phyloP scores from a whole-genome alignment of 306 rosid species.

The Abrus precatorius region DNA sequence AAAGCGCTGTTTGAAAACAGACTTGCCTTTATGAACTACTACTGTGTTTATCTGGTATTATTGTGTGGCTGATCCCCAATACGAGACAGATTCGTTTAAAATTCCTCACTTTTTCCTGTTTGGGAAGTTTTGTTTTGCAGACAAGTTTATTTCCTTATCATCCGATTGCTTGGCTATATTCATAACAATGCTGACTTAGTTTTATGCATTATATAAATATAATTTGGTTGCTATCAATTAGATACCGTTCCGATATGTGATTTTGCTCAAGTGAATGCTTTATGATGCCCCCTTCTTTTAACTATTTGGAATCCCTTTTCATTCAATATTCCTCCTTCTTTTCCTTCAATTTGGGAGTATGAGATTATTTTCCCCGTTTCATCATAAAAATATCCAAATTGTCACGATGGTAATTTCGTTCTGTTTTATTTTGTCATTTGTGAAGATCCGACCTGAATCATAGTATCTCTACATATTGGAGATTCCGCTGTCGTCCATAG shows the following conservation, averaged over 20 bases:
- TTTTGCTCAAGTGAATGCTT: background rate
- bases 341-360: background rate
- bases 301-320: no score
- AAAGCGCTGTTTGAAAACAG: conserved; percentile 49
- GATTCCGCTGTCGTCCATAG: no score
- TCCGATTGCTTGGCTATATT: conserved; percentile 58
- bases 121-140: conserved; percentile 74
- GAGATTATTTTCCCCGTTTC: no score
- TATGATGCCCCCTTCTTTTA: no score
- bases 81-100: conserved; percentile 51
- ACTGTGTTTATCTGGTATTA: conserved; percentile 52
- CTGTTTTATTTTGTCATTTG: background rate
- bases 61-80: conserved; percentile 56
- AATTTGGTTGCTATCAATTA: conserved; percentile 12
- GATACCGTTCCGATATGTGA: conserved; percentile 3
- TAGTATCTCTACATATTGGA: no score
- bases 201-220: conserved; percentile 16
- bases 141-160: conserved; percentile 57
- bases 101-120: conserved; percentile 51
- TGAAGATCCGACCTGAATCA: no score
- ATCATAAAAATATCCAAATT: no score
- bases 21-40: conserved; percentile 43
- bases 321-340: background rate
- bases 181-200: conserved; percentile 29
- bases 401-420: background rate